Conservation (phyloP, 345 rosid species). For the Linum lewisii region DNA sequence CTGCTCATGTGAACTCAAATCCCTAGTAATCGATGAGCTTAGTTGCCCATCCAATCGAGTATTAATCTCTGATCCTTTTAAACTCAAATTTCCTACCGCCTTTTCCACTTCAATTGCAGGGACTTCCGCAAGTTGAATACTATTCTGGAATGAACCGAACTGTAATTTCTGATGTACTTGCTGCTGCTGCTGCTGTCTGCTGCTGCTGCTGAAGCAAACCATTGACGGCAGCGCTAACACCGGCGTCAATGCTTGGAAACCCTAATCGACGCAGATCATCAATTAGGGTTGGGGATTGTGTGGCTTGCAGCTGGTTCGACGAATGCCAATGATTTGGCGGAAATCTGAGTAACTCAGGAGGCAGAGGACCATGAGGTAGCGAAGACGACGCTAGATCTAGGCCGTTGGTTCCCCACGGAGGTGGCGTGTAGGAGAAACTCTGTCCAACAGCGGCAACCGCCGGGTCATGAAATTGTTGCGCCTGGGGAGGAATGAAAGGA, state of each 20-base stretch:
- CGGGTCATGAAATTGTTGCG: constrained; percentile 41
- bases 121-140: constrained; percentile 26
- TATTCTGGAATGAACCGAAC: constrained; percentile 54
- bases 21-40: constrained; percentile 15
- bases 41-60: constrained; percentile 22
- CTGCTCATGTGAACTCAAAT: constrained; percentile 21
- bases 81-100: constrained; percentile 13
- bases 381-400: constrained; percentile 29
- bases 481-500: constrained; percentile 16
- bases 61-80: constrained; percentile 25
- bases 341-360: constrained; percentile 43
- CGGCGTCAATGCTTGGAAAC: constrained; percentile 19
- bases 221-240: constrained; percentile 22
- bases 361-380: constrained; percentile 25
- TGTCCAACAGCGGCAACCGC: constrained; percentile 86
- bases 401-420: constrained; percentile 29
- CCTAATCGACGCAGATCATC: constrained; percentile 52
- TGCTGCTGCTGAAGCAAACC: constrained; percentile 23
- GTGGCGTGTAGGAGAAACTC: constrained; percentile 25
- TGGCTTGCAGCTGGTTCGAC: constrained; percentile 20
- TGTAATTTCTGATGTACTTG: constrained; percentile 31
- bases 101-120: constrained; percentile 20
- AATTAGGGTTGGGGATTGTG: constrained; percentile 13
- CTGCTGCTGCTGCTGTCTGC: constrained; percentile 22
- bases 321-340: constrained; percentile 30